Evolutionary conservation across 192 early-diverging fungal genomes (phyloP).

Genomic region (Podila verticillata): DNA sequence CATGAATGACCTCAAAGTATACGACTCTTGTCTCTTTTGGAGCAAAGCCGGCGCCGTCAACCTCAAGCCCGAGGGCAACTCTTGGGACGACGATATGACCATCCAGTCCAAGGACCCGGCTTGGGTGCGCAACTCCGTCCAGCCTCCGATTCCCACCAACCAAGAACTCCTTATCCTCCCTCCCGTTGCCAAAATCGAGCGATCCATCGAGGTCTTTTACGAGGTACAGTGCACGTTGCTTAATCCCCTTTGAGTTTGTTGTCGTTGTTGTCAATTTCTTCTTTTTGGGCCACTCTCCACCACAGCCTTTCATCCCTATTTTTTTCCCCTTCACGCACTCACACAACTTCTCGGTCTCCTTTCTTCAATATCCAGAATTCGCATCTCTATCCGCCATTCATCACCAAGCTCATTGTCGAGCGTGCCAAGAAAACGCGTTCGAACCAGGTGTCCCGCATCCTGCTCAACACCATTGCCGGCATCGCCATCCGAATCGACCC

Average conservation of each 20-base stretch:
- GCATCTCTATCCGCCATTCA: constrained; percentile 42
- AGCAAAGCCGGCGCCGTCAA: constrained; percentile 42
- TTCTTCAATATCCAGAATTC: constrained; percentile 19
- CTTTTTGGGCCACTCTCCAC: no score
- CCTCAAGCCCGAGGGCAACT: constrained; percentile 47
- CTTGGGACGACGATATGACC: constrained; percentile 51
- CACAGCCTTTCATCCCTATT: no score
- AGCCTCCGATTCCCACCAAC: constrained; percentile 24
- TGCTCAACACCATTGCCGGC: constrained; percentile 37
- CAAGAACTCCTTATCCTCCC: constrained; percentile 44
- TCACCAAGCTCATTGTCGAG: constrained; percentile 35
- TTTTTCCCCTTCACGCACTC: no score
- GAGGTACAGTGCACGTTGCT: constrained; percentile 16
- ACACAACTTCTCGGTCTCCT: neutral
- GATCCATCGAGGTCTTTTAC: constrained; percentile 28
- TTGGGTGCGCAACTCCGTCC: constrained; percentile 39
- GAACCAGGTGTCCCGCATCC: constrained; percentile 29
- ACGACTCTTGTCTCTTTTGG: constrained; percentile 48
- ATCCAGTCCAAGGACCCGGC: constrained; percentile 51
- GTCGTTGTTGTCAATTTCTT: no score
- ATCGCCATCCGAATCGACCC: constrained; percentile 44
- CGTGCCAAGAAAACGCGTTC: constrained; percentile 38
- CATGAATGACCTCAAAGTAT: constrained; percentile 38
- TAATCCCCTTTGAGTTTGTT: neutral
- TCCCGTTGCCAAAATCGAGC: constrained; percentile 41